A percentile compares a stretch with the other conserved stretches of the same genome.
These are phyloP conservation scores for Selaginella moellendorffii DNA, from an alignment of 75 land plant genomes.

Conservation along the genomic window DNA sequence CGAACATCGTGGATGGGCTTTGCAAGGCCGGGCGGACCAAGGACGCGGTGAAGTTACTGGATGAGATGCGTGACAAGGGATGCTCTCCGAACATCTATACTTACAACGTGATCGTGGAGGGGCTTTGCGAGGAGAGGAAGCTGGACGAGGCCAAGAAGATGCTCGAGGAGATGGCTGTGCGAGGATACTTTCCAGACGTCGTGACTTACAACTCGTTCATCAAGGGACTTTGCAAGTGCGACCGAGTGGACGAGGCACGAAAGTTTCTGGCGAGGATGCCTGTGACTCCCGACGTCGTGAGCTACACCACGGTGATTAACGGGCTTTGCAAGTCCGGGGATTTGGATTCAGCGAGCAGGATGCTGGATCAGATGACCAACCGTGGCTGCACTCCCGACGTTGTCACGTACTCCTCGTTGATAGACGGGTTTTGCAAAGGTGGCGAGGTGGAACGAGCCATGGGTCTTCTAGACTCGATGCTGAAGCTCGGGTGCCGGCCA, in stretches of 20 bases:
- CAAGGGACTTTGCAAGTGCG: constrained; percentile 37
- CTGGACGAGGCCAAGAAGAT: background rate
- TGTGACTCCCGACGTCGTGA: background rate
- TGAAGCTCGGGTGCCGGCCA: background rate
- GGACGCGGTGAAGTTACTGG: background rate
- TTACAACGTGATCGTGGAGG: background rate
- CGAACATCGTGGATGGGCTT: background rate
- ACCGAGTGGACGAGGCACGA: constrained; percentile 21
- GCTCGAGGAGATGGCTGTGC: background rate
- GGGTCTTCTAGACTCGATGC: background rate
- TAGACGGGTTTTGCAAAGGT: background rate
- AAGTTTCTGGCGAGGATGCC: constrained; percentile 23
- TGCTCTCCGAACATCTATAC: background rate
- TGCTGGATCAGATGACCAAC: background rate
- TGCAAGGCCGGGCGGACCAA: background rate
- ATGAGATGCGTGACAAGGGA: background rate
- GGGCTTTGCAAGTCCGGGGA: background rate
- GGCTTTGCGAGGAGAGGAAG: background rate
- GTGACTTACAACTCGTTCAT: constrained; percentile 33
- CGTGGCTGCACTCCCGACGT: background rate
- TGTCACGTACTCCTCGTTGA: background rate
- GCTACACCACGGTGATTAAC: background rate
- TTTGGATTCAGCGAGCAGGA: background rate
- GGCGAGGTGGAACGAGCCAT: background rate
- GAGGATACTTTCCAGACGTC: constrained; percentile 14